phyloP scores from a whole-genome alignment of 306 rosid species.

The Ziziphus jujuba region DNA sequence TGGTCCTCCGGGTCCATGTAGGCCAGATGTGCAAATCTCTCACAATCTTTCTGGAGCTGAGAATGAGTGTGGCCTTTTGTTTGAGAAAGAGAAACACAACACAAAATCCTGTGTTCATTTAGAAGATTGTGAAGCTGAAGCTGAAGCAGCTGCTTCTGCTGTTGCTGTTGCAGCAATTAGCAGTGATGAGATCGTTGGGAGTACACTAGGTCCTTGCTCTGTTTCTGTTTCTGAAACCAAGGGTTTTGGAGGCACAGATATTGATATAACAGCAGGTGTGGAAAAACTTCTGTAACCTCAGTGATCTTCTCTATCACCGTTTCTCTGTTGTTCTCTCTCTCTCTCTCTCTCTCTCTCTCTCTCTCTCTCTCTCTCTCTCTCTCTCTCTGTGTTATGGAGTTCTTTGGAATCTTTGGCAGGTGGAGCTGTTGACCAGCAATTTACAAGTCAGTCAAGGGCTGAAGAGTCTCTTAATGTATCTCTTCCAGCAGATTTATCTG shows the following conservation, averaged over 20 bases:
- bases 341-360: neutral
- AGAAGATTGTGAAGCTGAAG: constrained; percentile 87
- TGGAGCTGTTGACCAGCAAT: constrained; percentile 60
- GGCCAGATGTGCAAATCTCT: constrained; percentile 62
- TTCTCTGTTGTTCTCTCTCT: constrained; percentile 2
- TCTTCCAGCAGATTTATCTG: constrained; percentile 91
- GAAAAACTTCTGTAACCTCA: neutral
- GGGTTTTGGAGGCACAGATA: constrained; percentile 50
- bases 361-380: constrained; percentile 5
- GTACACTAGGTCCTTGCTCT: constrained; percentile 58
- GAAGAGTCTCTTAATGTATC: constrained; percentile 81
- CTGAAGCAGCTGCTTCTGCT: constrained; percentile 98
- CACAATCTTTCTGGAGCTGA: constrained; percentile 61
- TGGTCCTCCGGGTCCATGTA: constrained; percentile 61
- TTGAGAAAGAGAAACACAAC: constrained; percentile 65
- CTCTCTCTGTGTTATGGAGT: constrained; percentile 1
- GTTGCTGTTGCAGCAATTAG: constrained; percentile 96
- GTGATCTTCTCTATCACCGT: neutral
- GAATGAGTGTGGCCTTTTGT: constrained; percentile 64
- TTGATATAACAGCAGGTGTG: constrained; percentile 59
- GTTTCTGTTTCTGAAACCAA: constrained; percentile 60
- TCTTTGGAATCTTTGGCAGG: constrained; percentile 41
- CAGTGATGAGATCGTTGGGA: constrained; percentile 75
- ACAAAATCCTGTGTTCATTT: constrained; percentile 55
- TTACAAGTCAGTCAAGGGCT: constrained; percentile 60